phyloP scores from a whole-genome alignment of 1,139 yeast species.

The Geotrichum restrictum region DNA sequence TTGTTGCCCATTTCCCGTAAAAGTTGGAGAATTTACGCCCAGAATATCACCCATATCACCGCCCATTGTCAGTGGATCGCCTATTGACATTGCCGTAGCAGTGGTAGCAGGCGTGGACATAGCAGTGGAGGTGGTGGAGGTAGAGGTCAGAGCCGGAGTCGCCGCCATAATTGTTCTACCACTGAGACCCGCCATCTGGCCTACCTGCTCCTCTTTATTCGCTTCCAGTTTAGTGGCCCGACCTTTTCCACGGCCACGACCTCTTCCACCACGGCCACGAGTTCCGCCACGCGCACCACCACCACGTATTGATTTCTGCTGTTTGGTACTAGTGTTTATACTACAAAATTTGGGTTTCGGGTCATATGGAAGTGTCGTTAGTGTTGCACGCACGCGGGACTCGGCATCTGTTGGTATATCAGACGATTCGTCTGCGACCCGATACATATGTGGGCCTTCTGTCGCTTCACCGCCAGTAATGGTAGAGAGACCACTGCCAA shows the following conservation, averaged over 20 bases:
- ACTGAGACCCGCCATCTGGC: too few relatives aligned
- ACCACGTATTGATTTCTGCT: not conserved
- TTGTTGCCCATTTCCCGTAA: constrained; percentile 7
- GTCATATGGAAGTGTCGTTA: constrained; percentile 20
- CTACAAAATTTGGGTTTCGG: constrained; percentile 12
- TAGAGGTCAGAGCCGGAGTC: too few relatives aligned
- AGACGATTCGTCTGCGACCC: constrained; percentile 1
- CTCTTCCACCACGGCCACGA: not conserved
- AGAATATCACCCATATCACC: not conserved
- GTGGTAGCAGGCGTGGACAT: not conserved
- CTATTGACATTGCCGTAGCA: constrained; percentile 2
- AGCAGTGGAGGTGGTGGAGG: not conserved
- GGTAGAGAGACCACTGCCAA: not conserved
- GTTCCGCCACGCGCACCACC: constrained; percentile 8
- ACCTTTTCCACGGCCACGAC: not conserved
- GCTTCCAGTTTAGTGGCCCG: too few relatives aligned
- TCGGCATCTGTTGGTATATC: not conserved
- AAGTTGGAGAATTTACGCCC: constrained; percentile 5
- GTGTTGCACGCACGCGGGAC: constrained; percentile 5
- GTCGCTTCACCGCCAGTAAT: not conserved
- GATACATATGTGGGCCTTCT: constrained; percentile 2
- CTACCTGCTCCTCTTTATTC: too few relatives aligned
- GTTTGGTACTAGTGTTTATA: too few relatives aligned
- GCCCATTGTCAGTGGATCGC: too few relatives aligned
- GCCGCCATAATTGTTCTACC: too few relatives aligned